A percentile compares a stretch with the other conserved stretches of the same genome.
Conservation (phyloP, 129 eudicot species). For the Pulicaria dysenterica region DNA sequence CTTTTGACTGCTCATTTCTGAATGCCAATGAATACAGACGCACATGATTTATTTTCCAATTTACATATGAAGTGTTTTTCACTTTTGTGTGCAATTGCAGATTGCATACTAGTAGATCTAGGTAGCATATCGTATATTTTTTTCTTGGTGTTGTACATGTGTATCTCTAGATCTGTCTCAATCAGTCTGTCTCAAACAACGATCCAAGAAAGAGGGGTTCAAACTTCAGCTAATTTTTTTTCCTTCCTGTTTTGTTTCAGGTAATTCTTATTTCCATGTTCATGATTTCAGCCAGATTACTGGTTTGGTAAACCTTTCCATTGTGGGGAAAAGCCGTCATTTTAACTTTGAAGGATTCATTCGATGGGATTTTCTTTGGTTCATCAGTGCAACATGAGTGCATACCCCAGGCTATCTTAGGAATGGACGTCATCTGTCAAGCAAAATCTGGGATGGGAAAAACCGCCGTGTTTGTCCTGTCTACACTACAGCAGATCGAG, state of each 20-base stretch:
- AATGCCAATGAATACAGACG: neutral
- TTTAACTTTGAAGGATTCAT: constrained; percentile 58
- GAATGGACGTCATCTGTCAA: constrained; percentile 94
- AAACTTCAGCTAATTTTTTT: constrained; percentile 14
- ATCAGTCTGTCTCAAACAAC: no score
- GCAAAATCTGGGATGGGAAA: constrained; percentile 95
- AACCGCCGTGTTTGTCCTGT: constrained; percentile 83
- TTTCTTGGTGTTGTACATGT: neutral
- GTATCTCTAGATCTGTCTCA: no score
- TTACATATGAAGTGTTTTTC: neutral
- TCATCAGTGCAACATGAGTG: constrained; percentile 89
- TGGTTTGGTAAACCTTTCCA: constrained; percentile 44
- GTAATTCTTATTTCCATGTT: constrained; percentile 50
- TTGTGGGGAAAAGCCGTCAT: constrained; percentile 37
- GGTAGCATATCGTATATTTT: neutral
- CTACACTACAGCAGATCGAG: constrained; percentile 77
- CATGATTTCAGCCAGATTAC: constrained; percentile 41
- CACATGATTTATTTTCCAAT: neutral
- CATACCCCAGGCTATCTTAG: constrained; percentile 83
- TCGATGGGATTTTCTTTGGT: constrained; percentile 66
- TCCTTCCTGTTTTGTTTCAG: constrained; percentile 35
- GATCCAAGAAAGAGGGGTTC: no score
- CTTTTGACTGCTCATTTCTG: no score
- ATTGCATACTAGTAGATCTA: neutral
- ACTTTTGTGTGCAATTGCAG: neutral